Base-by-base conservation (phyloP, 2,329 filamentous ascomycete genomes). In the Penicillium hordei region DNA sequence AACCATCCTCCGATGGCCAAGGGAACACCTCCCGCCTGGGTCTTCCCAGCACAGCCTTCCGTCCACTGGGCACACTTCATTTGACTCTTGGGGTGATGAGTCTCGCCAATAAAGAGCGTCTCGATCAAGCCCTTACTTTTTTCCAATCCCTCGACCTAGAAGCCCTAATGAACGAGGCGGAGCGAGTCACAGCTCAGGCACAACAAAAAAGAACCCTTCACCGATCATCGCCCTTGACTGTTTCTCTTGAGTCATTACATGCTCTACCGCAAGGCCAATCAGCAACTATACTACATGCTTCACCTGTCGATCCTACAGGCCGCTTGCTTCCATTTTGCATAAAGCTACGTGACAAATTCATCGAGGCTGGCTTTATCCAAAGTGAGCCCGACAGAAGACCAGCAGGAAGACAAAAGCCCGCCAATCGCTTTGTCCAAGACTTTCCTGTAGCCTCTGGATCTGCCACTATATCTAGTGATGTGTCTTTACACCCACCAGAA, bases 51-150 rank as follows among this genome's bases (percentile, higher is more conserved):
- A 82, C 82, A 54, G 91, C 91, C 1, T 78, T 96, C 50, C 81
- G 92, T 29, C 91, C 91, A 0, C 75, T 90, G 0, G 90, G 90
- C 0, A 92, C 91, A 1, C 75, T 97, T 48, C 93, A 97, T 74
- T 78, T 96, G 3, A 97, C 93, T 0, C 80, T 97, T 0, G 93
- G 92, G 0, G 89, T 95, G 1, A 93, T 97, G 89, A 88, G 83
- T 62, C 82, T 96, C 10, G 75, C 79, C 3, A 79, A 77, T 2
- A 74, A 79, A 3, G 79, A 82, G 45, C 72, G 75, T 1, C 61
- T 88, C 2, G 66, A 79, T 0, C 72, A 75, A 31, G 85, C 83
- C 0, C 63, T 79, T 25, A 43, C 65, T 1, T 72, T 81, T 15
- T 70, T 86, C 0, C 58, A 76, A 12, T 70, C 68, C 0, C 66